Percentiles rank a stretch among this genome's conserved stretches.
Evolutionary conservation across 768 basidiomycete genomes (phyloP).

Genomic region (Rhizopogon rudus): DNA sequence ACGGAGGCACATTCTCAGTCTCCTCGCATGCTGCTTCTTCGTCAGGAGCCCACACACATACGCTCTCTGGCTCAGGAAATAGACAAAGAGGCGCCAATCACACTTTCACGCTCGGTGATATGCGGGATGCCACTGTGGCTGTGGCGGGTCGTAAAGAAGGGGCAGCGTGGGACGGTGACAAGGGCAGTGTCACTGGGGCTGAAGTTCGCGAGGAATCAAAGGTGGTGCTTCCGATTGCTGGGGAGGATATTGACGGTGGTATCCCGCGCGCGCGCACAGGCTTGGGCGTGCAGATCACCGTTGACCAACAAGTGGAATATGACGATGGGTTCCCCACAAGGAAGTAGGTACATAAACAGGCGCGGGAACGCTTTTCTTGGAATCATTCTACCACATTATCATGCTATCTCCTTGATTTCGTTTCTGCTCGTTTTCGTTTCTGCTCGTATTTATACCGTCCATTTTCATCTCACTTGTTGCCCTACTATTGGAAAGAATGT

Average conservation of each 20-base stretch:
- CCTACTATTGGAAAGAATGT: background rate
- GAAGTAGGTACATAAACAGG: constrained; percentile 7
- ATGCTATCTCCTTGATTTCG: background rate
- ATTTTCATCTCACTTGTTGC: background rate
- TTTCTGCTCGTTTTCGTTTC: background rate
- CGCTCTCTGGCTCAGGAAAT: constrained; percentile 17
- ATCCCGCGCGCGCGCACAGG: constrained; percentile 9
- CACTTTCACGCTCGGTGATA: constrained; percentile 43
- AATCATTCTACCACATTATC: background rate
- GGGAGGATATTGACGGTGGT: constrained; percentile 21
- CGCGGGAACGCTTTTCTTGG: background rate
- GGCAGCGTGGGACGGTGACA: constrained; percentile 28
- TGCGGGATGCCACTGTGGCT: constrained; percentile 48
- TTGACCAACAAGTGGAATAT: constrained; percentile 53
- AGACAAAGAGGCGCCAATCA: constrained; percentile 22
- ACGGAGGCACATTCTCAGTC: constrained; percentile 68
- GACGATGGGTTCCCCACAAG: constrained; percentile 24
- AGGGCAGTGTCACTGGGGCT: constrained; percentile 33
- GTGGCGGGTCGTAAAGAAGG: constrained; percentile 45
- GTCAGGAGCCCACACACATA: constrained; percentile 48
- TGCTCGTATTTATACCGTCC: background rate
- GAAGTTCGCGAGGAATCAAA: constrained; percentile 31
- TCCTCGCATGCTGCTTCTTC: constrained; percentile 36
- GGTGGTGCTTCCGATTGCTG: constrained; percentile 28
- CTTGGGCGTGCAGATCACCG: constrained; percentile 54